phyloP scores from a whole-genome alignment of 192 early-diverging fungal genomes.

The Coemansia erecta region DNA sequence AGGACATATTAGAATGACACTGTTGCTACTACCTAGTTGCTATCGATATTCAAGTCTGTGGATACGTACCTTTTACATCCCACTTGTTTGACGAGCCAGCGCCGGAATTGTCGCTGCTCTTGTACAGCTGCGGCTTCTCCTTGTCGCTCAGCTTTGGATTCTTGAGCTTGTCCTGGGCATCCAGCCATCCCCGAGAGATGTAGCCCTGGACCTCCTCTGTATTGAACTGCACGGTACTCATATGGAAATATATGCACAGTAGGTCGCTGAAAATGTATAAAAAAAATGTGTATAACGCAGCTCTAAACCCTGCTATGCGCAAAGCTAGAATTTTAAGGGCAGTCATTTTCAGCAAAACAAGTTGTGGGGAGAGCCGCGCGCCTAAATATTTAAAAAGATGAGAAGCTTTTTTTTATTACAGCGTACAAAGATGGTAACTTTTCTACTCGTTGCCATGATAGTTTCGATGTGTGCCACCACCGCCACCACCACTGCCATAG shows the following conservation, averaged over 20 bases:
- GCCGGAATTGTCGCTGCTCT: conserved; percentile 5
- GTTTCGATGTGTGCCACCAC: conserved; percentile 12
- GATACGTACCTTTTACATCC: background rate
- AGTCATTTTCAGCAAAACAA: no score
- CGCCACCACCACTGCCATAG: no score
- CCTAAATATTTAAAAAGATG: background rate
- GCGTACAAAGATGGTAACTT: background rate
- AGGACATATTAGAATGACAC: background rate
- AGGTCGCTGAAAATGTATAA: no score
- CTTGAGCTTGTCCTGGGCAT: conserved; percentile 33
- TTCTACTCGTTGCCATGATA: conserved; percentile 20
- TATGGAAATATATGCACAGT: background rate
- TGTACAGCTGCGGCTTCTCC: conserved; percentile 36
- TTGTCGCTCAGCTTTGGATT: conserved; percentile 6
- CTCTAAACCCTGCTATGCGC: no score
- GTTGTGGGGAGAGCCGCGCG: no score
- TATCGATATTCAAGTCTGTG: no score
- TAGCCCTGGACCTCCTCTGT: conserved; percentile 29
- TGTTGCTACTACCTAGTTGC: background rate
- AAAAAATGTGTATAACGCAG: no score
- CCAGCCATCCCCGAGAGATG: conserved; percentile 43
- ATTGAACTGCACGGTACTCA: conserved; percentile 22
- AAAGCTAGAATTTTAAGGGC: no score
- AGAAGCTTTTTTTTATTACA: conserved; percentile 12
- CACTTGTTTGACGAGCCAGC: background rate